Evolutionary conservation across 352 stramenopile species (phyloP), one percentile per base, ranked within the genome.

Genomic region (Peronospora farinosa): DNA sequence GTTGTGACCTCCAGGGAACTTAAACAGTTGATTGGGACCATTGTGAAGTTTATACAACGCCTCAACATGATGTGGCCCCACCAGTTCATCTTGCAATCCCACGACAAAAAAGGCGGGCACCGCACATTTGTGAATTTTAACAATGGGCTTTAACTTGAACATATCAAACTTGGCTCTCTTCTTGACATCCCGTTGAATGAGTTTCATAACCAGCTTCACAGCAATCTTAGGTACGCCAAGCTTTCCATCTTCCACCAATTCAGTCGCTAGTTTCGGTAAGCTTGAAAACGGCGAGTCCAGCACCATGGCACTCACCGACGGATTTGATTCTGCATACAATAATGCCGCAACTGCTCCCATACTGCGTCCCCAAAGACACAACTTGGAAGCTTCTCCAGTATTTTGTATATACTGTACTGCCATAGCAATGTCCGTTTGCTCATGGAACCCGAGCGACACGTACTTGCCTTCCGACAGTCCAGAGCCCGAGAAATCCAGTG

Each of bases 101-200:
- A 82, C 67, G 2, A 88, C 74, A 54, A 91, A 93, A 52, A 93
- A 91, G 3, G 77, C 62, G 4, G 82, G 82, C 16, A 84, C 79
- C 61, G 72, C 61, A 42, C 68, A 92, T 63, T 86, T 83, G 63
- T 80, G 59, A 1, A 93, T 55, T 30, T 77, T 83, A 13, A 61
- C 69, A 41, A 91, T 86, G 0, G 82, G 82, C 32, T 88, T 91
- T 39, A 93, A 59, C 55, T 93, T 88, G 55, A 88, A 91, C 74
- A 91, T 88, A 52, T 93, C 82, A 56, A 93, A 93, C 51, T 90
- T 88, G 35, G 82, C 82, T 41, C 82, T 60, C 4, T 74, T 72
- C 53, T 86, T 88, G 37, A 93, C 88, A 55, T 91, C 78, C 1
- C 74, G 60, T 40, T 79, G 75, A 40, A 93, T 84, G 12, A 93